phyloP scores from a whole-genome alignment of 192 early-diverging fungal species.

The Coemansia guatemalensis region DNA sequence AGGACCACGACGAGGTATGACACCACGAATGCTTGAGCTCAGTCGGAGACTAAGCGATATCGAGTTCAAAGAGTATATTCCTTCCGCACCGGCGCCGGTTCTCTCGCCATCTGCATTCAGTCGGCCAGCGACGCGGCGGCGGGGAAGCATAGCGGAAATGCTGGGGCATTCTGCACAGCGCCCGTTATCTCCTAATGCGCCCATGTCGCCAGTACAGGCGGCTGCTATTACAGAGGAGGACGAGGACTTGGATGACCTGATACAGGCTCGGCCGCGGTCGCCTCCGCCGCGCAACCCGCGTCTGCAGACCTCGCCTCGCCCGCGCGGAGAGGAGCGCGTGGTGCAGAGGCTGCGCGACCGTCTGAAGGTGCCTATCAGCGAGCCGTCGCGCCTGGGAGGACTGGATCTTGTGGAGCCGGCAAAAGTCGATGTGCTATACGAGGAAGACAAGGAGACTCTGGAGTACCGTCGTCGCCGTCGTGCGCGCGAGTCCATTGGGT shows the following conservation, averaged over 20 bases:
- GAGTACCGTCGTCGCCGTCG: slow-evolving; percentile 39
- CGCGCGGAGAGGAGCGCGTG: no score
- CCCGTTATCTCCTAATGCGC: background rate
- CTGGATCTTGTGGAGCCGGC: slow-evolving; percentile 52
- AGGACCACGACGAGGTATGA: slow-evolving; percentile 22
- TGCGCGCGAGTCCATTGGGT: slow-evolving; percentile 30
- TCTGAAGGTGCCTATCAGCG: slow-evolving; percentile 31
- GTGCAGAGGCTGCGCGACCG: slow-evolving; percentile 24
- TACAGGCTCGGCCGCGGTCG: background rate
- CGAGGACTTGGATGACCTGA: background rate
- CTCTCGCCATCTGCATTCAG: slow-evolving; percentile 11
- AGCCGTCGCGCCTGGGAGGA: slow-evolving; percentile 38
- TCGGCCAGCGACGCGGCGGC: background rate
- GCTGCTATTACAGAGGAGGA: background rate
- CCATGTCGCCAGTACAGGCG: background rate
- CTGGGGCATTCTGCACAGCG: background rate
- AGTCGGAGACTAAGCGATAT: slow-evolving; percentile 38
- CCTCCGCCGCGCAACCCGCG: slow-evolving; percentile 2
- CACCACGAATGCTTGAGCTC: slow-evolving; percentile 49
- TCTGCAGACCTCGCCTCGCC: no score
- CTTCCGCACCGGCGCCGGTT: slow-evolving; percentile 3
- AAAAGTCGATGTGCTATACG: slow-evolving; percentile 38
- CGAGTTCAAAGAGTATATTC: slow-evolving; percentile 23
- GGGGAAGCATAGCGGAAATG: slow-evolving; percentile 6
- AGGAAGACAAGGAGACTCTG: slow-evolving; percentile 35